A percentile compares a stretch with the other conserved stretches of the same genome.
Evolutionary conservation across 2,329 filamentous ascomycete species (phyloP).

Genomic region (Xylaria sp.): DNA sequence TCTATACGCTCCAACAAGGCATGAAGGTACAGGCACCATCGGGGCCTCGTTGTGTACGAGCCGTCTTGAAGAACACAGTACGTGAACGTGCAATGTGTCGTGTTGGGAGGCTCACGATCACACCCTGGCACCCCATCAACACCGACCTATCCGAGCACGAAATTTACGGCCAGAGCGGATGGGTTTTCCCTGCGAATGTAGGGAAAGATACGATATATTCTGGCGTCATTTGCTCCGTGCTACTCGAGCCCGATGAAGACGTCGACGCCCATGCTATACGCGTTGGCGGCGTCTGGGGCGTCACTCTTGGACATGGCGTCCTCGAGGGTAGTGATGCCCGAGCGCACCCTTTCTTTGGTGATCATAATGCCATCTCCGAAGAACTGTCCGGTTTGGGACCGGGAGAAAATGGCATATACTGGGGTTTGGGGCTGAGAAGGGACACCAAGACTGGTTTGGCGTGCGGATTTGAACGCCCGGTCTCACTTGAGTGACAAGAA

Average conservation of each 20-base stretch:
- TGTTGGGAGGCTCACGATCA: conserved; percentile 61
- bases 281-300: conserved; percentile 61
- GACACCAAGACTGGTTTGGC: conserved; percentile 11
- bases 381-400: conserved; percentile 54
- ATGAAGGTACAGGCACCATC: conserved; percentile 60
- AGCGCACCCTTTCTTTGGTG: conserved; percentile 65
- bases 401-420: conserved; percentile 45
- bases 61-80: conserved; percentile 62
- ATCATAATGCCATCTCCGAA: conserved; percentile 43
- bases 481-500: background rate
- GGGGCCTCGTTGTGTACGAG: conserved; percentile 59
- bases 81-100: conserved; percentile 54
- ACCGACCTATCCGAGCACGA: conserved; percentile 34
- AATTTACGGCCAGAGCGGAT: conserved; percentile 46
- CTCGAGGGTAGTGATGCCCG: conserved; percentile 54
- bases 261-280: conserved; percentile 61
- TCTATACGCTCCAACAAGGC: conserved; percentile 58
- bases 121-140: conserved; percentile 68
- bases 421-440: conserved; percentile 15
- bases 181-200: conserved; percentile 59
- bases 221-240: conserved; percentile 65
- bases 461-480: conserved; percentile 21
- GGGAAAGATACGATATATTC: conserved; percentile 54
- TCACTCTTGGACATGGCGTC: conserved; percentile 68
- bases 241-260: conserved; percentile 59